phyloP scores from a whole-genome alignment of 371 early-diverging fungal species.

The Capillidium rhysosporum region DNA sequence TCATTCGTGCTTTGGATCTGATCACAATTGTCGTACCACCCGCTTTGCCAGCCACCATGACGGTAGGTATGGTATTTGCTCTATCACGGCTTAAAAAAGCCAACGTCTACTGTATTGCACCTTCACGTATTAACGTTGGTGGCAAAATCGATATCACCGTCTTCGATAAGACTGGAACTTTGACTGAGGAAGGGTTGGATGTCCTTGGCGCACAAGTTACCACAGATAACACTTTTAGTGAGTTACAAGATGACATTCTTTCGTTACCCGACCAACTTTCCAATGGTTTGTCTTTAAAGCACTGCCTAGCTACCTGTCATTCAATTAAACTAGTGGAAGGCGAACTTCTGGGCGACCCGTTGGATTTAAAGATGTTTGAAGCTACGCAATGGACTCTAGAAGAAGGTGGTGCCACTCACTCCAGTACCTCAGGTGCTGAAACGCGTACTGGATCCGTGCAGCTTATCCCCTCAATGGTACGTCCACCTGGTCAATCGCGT shows the following conservation, averaged over 20 bases:
- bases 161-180: conserved; percentile 99
- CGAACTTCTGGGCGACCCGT: conserved; percentile 88
- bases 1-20: conserved; percentile 52
- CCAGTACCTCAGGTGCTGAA: neutral
- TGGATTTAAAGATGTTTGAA: conserved; percentile 98
- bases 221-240: neutral
- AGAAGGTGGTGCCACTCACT: conserved; percentile 29
- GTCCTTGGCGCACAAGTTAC: neutral
- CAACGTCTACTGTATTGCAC: conserved; percentile 88
- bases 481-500: conserved; percentile 51
- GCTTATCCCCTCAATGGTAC: conserved; percentile 63
- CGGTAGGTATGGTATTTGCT: conserved; percentile 91
- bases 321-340: conserved; percentile 79
- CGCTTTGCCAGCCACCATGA: conserved; percentile 77
- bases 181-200: conserved; percentile 72
- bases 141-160: conserved; percentile 92
- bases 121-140: conserved; percentile 85
- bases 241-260: neutral
- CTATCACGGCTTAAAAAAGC: conserved; percentile 56
- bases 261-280: neutral
- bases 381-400: conserved; percentile 84
- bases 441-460: conserved; percentile 10
- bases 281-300: conserved; percentile 49
- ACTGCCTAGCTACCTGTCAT: conserved; percentile 92
- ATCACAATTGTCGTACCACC: conserved; percentile 92